These are phyloP conservation scores for Gossypium gossypioides DNA, from an alignment of 441 rosid species.

Conservation along the genomic window DNA sequence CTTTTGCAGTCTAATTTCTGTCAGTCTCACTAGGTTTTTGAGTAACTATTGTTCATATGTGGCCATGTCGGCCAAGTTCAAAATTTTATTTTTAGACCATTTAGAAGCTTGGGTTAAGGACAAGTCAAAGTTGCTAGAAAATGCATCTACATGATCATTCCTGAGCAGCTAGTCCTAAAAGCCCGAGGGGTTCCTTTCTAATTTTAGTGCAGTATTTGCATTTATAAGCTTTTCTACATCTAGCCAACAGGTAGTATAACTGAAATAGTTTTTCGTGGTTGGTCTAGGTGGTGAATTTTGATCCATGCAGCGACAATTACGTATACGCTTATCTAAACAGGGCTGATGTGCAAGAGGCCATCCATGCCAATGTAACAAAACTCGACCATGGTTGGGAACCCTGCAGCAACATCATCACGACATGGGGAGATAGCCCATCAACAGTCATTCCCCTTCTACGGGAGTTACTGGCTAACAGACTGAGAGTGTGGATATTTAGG, in stretches of 20 bases:
- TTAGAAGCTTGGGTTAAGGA: not conserved
- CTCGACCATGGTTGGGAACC: slow-evolving; percentile 57
- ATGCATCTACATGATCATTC: not conserved
- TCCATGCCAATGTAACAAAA: slow-evolving; percentile 75
- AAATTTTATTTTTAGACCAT: not conserved
- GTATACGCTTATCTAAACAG: slow-evolving; percentile 58
- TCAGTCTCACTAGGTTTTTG: not conserved
- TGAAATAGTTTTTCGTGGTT: not conserved
- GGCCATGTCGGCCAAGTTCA: not conserved
- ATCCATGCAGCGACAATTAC: slow-evolving; percentile 59
- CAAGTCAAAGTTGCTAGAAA: too few relatives aligned
- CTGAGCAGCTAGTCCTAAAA: not conserved
- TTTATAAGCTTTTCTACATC: not conserved
- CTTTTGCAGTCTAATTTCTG: not conserved
- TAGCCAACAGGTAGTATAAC: not conserved
- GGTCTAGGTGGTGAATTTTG: slow-evolving; percentile 36
- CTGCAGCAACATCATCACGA: slow-evolving; percentile 39
- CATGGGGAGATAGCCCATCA: slow-evolving; percentile 55
- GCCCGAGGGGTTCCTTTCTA: not conserved
- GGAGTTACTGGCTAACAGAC: slow-evolving; percentile 39
- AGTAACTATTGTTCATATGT: not conserved
- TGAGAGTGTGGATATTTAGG: slow-evolving; percentile 74
- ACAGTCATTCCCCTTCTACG: slow-evolving; percentile 47
- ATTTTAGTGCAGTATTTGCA: not conserved
- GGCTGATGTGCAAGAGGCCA: slow-evolving; percentile 58